Base-by-base conservation (phyloP, 2,329 filamentous ascomycete genomes). In the Fusarium denticulatum region DNA sequence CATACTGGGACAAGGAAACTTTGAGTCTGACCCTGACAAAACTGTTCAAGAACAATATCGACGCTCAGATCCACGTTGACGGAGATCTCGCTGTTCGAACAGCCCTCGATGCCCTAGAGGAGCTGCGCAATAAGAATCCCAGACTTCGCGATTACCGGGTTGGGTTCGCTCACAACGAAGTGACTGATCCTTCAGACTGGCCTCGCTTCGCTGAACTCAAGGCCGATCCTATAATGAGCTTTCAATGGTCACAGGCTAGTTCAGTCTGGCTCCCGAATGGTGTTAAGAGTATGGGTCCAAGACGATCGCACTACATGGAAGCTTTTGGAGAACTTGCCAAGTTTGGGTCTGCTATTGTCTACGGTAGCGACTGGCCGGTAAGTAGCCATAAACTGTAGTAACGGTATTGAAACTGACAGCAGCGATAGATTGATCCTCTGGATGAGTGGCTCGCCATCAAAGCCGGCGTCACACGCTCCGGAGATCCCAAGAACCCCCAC, bases 231-330 rank as follows among this genome's bases (percentile, higher is more conserved):
- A 71, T 76, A 28, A 64, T 76, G 53, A 69, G 62, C 22, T 74
- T 66, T 22, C 74, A 77, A 12, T 77, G 69, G 73, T 55, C 76
- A 5, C 75, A 77, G 37, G 64, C 67, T 5, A 72, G 69, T 28
- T 71, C 74, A 2, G 50, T 64, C 0, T 77, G 69, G 60, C 65
- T 55, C 0, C 58, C 73, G 1, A 64, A 72, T 43, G 73, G 72
- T 2, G 56, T 76, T 6, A 66, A 69, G 28, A 67, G 56, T 9
- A 63, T 77, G 37, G 75, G 67, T 7, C 42, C 57, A 9, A 58
- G 67, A 2, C 71, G 74, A 5, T n/a, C 64, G 15, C 58, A 71
- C 10, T 67, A 76, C 26, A 50, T 88, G 7, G 59, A 76, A 34
- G 67, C 75, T 5, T 75, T 62, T 46, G 70, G 63, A 12, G 53